Evolutionary conservation across 164 flowering plant species (phyloP).

Genomic region (Stephania cephalantha): DNA sequence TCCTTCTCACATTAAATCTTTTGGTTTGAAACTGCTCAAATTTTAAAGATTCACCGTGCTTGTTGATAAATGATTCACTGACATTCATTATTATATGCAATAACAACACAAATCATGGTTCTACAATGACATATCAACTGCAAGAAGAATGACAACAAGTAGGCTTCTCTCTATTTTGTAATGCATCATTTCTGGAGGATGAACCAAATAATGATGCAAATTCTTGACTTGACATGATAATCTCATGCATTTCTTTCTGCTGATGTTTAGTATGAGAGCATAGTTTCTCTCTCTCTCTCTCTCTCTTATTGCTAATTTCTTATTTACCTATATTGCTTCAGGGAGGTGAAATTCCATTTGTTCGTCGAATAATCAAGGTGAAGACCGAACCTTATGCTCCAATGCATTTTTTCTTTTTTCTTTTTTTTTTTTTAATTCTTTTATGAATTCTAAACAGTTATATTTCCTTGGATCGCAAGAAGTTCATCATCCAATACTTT

Average conservation of each 20-base stretch:
- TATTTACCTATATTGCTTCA: background rate
- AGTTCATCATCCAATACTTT: background rate
- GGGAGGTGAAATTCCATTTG: conserved; percentile 4
- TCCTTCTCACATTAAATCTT: too few species aligned
- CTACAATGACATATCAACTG: background rate
- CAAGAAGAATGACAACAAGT: background rate
- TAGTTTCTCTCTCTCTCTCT: too few species aligned
- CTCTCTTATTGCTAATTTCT: background rate
- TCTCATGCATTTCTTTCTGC: background rate
- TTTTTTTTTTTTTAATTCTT: too few species aligned
- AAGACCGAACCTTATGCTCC: background rate
- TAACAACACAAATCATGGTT: background rate
- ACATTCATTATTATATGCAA: background rate
- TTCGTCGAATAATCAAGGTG: background rate
- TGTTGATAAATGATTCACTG: background rate
- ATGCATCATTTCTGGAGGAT: background rate
- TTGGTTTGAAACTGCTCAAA: background rate
- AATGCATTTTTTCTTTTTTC: too few species aligned
- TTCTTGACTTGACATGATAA: background rate
- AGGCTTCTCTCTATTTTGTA: background rate
- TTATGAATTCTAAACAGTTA: background rate
- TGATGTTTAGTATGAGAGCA: background rate
- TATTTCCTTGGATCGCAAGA: background rate
- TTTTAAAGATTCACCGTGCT: background rate
- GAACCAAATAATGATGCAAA: background rate